Evolutionary conservation across 495 filamentous ascomycete species (phyloP), one percentile per base, ranked within the genome.

Genomic region (Tuber borchii): DNA sequence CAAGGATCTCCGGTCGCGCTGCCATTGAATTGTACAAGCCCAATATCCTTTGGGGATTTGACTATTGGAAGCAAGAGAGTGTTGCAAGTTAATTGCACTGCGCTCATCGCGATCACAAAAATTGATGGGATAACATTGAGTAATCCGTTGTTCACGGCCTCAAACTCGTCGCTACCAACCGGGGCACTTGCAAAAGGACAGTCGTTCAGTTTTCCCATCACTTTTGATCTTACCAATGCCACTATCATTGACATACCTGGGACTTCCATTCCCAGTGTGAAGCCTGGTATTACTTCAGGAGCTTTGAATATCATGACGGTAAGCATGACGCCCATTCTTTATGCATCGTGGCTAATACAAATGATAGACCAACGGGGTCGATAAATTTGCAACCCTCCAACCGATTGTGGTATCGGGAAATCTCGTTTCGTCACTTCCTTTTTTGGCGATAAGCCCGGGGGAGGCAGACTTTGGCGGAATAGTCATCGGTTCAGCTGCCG

Each of bases 41-140:
- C 84, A 8, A 81, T 86, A 42, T 74, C 85, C 46, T 89, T 88
- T 79, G 87, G 87, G 10, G 77, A 78, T 17, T 81, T 86, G 14
- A 69, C 83, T 6, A 78, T 87, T 31, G 83, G 82, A 12, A 75
- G 73, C 6, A 77, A 80, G 22, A 79, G 71, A 22, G 84, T 79
- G 3, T 37, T 76, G 44, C 81, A 75, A 26, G 76, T 86, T 26
- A 83, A 77, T 22, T 87, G 85, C 77, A 85, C 78, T 7, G 82
- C 83, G 3, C 81, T 82, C 40, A 84, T 84, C 39, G 75, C 77
- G n/a, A 80, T 86, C 69, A 82, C 78, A 17, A 78, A 78, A 42
- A 79, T 85, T 51, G 75, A 71, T 65, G 84, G 83, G 22, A 39
- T 83, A 20, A 82, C 78, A 17, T 74, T 81, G 14, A 78, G 75